Evolutionary conservation across 805 yeast genomes (phyloP).

Genomic region (Saccharomycopsis microspora): DNA sequence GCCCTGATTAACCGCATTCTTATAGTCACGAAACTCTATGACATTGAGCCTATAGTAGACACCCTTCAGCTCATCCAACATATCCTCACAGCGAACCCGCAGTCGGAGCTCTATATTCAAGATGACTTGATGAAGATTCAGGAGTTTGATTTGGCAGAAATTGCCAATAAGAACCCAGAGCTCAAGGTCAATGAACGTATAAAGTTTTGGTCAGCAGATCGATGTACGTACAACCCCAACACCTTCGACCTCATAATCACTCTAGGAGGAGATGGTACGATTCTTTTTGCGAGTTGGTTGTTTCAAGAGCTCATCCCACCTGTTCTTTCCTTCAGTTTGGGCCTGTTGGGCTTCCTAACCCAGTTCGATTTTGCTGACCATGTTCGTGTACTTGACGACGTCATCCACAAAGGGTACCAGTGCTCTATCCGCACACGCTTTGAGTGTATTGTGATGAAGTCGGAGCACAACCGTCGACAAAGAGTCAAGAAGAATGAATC

Average conservation of each 20-base stretch:
- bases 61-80: constrained; percentile 19
- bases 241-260: constrained; percentile 72
- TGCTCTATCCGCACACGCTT: constrained; percentile 39
- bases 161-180: constrained; percentile 21
- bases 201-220: constrained; percentile 29
- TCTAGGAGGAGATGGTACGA: constrained; percentile 96
- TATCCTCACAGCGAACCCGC: constrained; percentile 19
- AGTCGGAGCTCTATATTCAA: constrained; percentile 37
- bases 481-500: too few species aligned
- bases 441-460: constrained; percentile 34
- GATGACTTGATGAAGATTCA: constrained; percentile 21
- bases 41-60: constrained; percentile 22
- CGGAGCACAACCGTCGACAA: not conserved
- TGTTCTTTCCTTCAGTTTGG: constrained; percentile 76
- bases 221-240: constrained; percentile 27
- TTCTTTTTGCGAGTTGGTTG: constrained; percentile 73
- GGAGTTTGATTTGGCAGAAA: constrained; percentile 32
- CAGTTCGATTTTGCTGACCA: constrained; percentile 58
- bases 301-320: constrained; percentile 89
- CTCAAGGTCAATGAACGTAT: constrained; percentile 16
- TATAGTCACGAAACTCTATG: constrained; percentile 23
- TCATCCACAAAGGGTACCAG: constrained; percentile 30
- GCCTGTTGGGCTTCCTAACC: constrained; percentile 87
- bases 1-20: constrained; percentile 20
- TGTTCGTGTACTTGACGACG: not conserved